Percentiles rank a stretch among this genome's conserved stretches.
phyloP scores from a whole-genome alignment of 2,329 filamentous ascomycete genomes.

The Triangularia setosa region DNA sequence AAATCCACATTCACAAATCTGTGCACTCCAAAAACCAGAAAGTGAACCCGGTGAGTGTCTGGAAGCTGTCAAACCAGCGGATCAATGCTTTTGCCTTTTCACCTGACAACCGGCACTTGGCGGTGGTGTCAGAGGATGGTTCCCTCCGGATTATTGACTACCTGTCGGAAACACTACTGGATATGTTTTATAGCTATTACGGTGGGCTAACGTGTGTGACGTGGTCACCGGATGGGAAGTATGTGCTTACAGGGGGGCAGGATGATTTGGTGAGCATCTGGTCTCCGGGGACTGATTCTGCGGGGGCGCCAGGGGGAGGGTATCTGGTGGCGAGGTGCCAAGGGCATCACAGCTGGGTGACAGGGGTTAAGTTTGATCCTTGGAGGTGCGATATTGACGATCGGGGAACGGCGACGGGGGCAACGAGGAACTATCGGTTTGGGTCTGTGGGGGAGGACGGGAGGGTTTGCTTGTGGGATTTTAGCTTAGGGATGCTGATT shows the following conservation, averaged over 20 bases:
- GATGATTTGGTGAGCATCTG: conserved; percentile 96
- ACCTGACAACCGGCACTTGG: conserved; percentile 80
- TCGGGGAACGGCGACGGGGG: conserved; percentile 47
- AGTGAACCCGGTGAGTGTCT: conserved; percentile 83
- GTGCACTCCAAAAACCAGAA: conserved; percentile 93
- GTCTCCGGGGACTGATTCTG: conserved; percentile 53
- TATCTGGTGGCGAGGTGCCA: conserved; percentile 85
- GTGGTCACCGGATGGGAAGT: conserved; percentile 97
- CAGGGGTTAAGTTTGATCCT: conserved; percentile 87
- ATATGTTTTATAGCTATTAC: conserved; percentile 87
- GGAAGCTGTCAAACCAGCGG: conserved; percentile 87
- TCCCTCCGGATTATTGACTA: conserved; percentile 88
- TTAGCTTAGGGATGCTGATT: conserved; percentile 93
- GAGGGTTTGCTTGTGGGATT: conserved; percentile 90
- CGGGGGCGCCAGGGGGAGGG: conserved; percentile 38
- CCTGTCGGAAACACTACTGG: conserved; percentile 82
- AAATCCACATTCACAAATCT: conserved; percentile 78
- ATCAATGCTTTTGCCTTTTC: conserved; percentile 92
- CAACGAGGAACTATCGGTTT: conserved; percentile 86
- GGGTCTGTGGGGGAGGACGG: conserved; percentile 95
- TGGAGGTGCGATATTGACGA: conserved; percentile 74
- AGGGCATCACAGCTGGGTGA: conserved; percentile 94
- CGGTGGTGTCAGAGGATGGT: conserved; percentile 88
- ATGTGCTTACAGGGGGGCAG: conserved; percentile 90
- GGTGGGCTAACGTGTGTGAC: conserved; percentile 89